Evolutionary conservation across 164 flowering plant species (phyloP).

Genomic region (Annona cherimola): DNA sequence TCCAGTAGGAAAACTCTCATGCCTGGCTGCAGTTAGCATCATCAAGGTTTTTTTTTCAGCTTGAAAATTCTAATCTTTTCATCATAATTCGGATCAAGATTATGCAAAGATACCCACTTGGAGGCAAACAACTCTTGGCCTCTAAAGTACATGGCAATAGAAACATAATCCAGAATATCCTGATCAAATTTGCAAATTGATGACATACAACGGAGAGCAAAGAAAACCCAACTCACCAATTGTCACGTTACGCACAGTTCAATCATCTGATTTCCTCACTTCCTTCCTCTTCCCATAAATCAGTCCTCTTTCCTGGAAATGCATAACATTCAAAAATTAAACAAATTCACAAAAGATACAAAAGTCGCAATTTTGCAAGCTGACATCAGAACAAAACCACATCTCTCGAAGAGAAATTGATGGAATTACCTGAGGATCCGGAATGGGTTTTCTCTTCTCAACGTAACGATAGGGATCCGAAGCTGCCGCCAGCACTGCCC

Average conservation of each 20-base stretch:
- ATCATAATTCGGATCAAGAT: too few species aligned
- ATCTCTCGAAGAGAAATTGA: background rate
- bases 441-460: slow-evolving; percentile 69
- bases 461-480: slow-evolving; percentile 62
- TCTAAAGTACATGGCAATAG: background rate
- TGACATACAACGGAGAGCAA: background rate
- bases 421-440: slow-evolving; percentile 69
- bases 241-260: background rate
- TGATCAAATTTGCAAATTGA: background rate
- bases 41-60: background rate
- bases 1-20: background rate
- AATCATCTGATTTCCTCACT: slow-evolving; percentile 30
- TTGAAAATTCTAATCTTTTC: background rate
- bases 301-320: slow-evolving; percentile 61
- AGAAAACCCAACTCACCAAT: slow-evolving; percentile 10
- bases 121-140: background rate
- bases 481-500: slow-evolving; percentile 60
- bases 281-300: slow-evolving; percentile 63
- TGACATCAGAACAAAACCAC: background rate
- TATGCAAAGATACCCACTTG: background rate
- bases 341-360: background rate
- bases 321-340: background rate
- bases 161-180: background rate
- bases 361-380: background rate
- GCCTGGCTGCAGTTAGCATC: background rate